phyloP scores from a whole-genome alignment of 2,329 filamentous ascomycete species.

The Bipolaris sorokiniana region DNA sequence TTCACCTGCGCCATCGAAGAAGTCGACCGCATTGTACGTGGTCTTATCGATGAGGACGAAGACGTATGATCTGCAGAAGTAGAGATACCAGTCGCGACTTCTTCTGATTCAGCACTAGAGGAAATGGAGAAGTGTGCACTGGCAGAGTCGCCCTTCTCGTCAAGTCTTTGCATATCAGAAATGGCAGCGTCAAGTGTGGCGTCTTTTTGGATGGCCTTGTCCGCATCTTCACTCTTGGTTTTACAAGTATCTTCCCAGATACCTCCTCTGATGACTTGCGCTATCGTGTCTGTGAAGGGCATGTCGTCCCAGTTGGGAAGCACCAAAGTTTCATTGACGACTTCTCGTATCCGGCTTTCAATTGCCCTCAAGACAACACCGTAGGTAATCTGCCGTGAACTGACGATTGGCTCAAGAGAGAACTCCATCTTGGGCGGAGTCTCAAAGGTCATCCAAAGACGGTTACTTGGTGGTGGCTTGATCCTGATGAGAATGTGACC shows the following conservation, averaged over 20 bases:
- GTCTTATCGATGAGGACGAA: slow-evolving; percentile 39
- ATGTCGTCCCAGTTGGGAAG: slow-evolving; percentile 95
- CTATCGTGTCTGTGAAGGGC: slow-evolving; percentile 82
- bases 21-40: slow-evolving; percentile 64
- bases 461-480: slow-evolving; percentile 94
- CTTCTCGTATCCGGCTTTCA: slow-evolving; percentile 92
- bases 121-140: slow-evolving; percentile 30
- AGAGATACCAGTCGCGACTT: slow-evolving; percentile 28
- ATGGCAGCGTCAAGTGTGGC: slow-evolving; percentile 21
- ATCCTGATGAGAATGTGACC: slow-evolving; percentile 85
- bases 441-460: slow-evolving; percentile 95
- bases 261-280: slow-evolving; percentile 81
- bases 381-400: slow-evolving; percentile 93
- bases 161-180: slow-evolving; percentile 27
- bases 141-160: slow-evolving; percentile 28
- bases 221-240: slow-evolving; percentile 20
- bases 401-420: slow-evolving; percentile 94
- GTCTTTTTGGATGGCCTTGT: slow-evolving; percentile 22
- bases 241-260: slow-evolving; percentile 65
- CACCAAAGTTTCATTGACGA: slow-evolving; percentile 89
- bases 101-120: slow-evolving; percentile 30
- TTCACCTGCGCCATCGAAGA: slow-evolving; percentile 71
- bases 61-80: slow-evolving; percentile 33
- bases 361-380: slow-evolving; percentile 90
- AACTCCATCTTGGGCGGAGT: slow-evolving; percentile 93